Evolutionary conservation across 352 stramenopile genomes (phyloP).

Genomic region (Globisporangium paddicum): DNA sequence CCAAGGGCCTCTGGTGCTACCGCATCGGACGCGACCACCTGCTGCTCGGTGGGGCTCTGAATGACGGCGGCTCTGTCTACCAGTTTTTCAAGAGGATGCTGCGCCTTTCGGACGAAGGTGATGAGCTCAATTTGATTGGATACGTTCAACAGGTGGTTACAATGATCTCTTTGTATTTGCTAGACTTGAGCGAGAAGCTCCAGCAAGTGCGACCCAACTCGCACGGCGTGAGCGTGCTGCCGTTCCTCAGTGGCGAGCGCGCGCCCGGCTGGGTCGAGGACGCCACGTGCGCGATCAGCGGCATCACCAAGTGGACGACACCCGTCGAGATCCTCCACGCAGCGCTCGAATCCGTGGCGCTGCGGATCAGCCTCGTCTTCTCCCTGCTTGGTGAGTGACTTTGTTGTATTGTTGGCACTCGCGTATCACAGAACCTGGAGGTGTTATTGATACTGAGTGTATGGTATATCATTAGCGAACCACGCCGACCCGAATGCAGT

Average conservation of each 20-base stretch:
- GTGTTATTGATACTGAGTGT: neutral
- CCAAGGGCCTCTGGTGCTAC: conserved; percentile 94
- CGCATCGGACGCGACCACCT: conserved; percentile 80
- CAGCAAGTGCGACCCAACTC: conserved; percentile 27
- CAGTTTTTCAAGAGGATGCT: conserved; percentile 88
- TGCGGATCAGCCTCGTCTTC: conserved; percentile 85
- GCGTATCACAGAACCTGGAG: neutral
- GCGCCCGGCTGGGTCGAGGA: conserved; percentile 91
- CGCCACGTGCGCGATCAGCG: conserved; percentile 87
- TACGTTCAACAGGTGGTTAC: neutral
- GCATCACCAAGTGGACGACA: conserved; percentile 90
- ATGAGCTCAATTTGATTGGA: neutral
- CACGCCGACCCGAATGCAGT: conserved; percentile 43
- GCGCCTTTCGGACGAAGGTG: conserved; percentile 41
- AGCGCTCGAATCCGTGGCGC: conserved; percentile 88
- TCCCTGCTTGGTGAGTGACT: conserved; percentile 60
- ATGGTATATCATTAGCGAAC: conserved; percentile 10
- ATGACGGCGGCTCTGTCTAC: conserved; percentile 94
- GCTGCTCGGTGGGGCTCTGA: conserved; percentile 93
- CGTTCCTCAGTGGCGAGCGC: conserved; percentile 92
- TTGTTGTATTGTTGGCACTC: neutral
- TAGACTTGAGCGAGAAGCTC: conserved; percentile 40
- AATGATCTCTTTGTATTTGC: neutral
- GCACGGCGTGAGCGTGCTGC: conserved; percentile 85
- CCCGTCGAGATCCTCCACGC: conserved; percentile 86